These are phyloP conservation scores for Cryptococcus floricola DNA, from an alignment of 1,284 basidiomycete species.

Conservation along the genomic window DNA sequence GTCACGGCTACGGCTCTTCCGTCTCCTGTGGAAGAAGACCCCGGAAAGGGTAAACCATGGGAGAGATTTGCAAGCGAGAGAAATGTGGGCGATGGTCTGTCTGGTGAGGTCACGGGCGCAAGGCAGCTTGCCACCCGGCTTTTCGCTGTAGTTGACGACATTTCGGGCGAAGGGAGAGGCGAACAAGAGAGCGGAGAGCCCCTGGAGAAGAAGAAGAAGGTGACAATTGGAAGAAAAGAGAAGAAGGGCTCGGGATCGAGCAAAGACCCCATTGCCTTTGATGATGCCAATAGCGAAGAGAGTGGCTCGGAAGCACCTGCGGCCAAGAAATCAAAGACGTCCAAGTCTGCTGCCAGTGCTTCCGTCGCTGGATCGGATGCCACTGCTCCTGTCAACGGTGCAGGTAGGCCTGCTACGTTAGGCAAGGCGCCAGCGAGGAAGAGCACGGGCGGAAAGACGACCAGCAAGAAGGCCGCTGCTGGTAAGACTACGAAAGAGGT, in stretches of 20 bases:
- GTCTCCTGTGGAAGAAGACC: background rate
- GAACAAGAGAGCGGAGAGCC: background rate
- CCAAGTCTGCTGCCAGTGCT: constrained; percentile 12
- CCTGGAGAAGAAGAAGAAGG: background rate
- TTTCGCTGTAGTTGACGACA: constrained; percentile 14
- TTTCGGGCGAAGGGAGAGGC: constrained; percentile 1
- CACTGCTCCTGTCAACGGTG: background rate
- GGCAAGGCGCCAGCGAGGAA: constrained; percentile 19
- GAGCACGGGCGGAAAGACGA: constrained; percentile 28
- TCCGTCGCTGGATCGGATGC: too few species aligned
- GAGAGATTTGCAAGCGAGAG: constrained; percentile 34
- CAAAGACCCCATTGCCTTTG: constrained; percentile 29
- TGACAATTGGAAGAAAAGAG: background rate
- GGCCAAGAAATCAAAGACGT: constrained; percentile 15
- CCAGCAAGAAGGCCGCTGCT: constrained; percentile 8
- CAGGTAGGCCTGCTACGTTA: constrained; percentile 11
- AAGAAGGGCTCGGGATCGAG: constrained; percentile 1
- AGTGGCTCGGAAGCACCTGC: constrained; percentile 18
- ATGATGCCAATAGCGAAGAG: constrained; percentile 16
- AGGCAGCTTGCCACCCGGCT: constrained; percentile 28
- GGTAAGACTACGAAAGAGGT: constrained; percentile 16
- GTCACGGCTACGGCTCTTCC: background rate
- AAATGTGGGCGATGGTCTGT: constrained; percentile 38
- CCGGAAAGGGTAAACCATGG: constrained; percentile 14
- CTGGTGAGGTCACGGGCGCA: constrained; percentile 32